Evolutionary conservation across 2,329 filamentous ascomycete genomes (phyloP), one percentile per base, ranked within the genome.

Genomic region (Teratosphaeria nubilosa): DNA sequence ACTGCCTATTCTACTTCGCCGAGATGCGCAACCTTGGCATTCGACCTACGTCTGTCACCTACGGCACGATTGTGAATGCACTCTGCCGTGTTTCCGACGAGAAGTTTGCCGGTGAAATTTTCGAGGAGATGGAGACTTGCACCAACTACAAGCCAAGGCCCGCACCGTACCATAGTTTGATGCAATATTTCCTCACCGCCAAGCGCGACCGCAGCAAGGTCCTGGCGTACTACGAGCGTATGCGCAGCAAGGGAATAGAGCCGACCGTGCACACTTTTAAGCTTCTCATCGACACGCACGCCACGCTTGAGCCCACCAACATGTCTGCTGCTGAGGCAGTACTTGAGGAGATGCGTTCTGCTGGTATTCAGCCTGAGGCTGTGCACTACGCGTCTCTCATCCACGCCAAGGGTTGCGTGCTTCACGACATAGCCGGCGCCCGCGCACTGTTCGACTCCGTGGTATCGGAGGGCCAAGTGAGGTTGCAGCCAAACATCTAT

Each of bases 111-210:
- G 94, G 96, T 70, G 91, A 97, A 75, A 84, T 97, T 67, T 99
- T 99, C 70, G 91, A 97, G 70, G 94, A 99, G 78, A 99, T 99
- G 94, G 94, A 99, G 78, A 85, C 87, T 53, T 96, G 95, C 87
- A 87, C 91, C 58, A 99, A 99, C 78, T 99, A 99, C 83, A 97
- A 96, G 80, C 90, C 94, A 48, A 87, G 94, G 10, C 91, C 94
- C 27, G 94, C 94, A 25, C 94, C 94, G 0, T 99, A 99, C 81
- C 96, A 99, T 80, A 95, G 90, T 75, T 88, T 99, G 86, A 99
- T 99, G 85, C 94, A 99, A 73, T 97, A 96, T 78, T 99, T 97
- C 83, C 80, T 97, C 65, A 95, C 90, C 58, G 97, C 92, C 57
- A 97, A 97, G 83, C 90, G 91, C 56, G 92, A 99, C 74, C 92